Conservation (phyloP, 805 yeast genomes). For the Priceomyces fermenticarens region DNA sequence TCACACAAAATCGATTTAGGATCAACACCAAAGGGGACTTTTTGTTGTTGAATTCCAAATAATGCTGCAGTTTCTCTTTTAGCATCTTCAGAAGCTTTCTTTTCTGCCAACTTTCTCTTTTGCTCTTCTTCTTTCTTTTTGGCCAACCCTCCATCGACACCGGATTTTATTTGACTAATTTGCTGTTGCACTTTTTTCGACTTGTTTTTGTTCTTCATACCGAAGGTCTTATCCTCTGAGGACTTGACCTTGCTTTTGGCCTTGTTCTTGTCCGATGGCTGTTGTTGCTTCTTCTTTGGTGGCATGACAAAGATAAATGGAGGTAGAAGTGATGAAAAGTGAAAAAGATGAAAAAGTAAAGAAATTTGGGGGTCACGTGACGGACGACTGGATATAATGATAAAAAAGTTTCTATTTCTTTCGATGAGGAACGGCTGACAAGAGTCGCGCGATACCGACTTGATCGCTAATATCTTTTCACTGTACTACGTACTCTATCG, state of each 20-base stretch:
- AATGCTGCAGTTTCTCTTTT: slow-evolving; percentile 82
- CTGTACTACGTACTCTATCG: no score
- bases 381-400: no score
- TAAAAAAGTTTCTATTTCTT: no score
- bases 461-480: neutral
- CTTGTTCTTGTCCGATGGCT: slow-evolving; percentile 57
- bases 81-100: slow-evolving; percentile 88
- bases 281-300: slow-evolving; percentile 69
- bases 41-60: slow-evolving; percentile 70
- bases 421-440: no score
- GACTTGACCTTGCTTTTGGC: slow-evolving; percentile 60
- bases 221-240: slow-evolving; percentile 88
- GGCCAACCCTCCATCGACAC: slow-evolving; percentile 46
- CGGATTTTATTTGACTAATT: slow-evolving; percentile 41
- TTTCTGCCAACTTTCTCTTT: slow-evolving; percentile 67
- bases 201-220: slow-evolving; percentile 92
- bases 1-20: slow-evolving; percentile 93
- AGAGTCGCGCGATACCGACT: neutral
- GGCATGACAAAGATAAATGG: slow-evolving; percentile 49
- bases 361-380: no score
- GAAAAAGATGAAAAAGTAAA: no score
- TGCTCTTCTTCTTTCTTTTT: slow-evolving; percentile 75
- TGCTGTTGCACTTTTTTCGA: slow-evolving; percentile 85
- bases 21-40: slow-evolving; percentile 95
- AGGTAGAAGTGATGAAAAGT: no score